These are phyloP conservation scores for Colletotrichum tamarilloi DNA, from an alignment of 2,329 filamentous ascomycete species.

Conservation along the genomic window DNA sequence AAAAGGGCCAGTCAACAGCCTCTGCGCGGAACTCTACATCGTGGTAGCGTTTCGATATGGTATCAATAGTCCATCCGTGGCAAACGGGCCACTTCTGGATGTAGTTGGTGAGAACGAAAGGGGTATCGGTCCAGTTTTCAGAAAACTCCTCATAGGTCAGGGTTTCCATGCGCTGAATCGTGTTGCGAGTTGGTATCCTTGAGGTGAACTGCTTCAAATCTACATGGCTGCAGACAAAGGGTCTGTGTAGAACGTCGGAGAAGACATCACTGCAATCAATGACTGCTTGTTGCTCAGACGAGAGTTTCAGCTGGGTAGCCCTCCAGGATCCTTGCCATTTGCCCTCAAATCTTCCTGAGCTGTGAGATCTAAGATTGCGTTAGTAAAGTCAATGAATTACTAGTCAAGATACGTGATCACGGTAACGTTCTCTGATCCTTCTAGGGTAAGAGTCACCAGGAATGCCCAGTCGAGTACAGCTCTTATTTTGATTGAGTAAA, in stretches of 20 bases:
- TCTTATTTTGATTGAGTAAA: not conserved
- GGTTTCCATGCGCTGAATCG: constrained; percentile 76
- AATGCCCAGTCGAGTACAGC: not conserved
- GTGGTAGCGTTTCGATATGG: constrained; percentile 72
- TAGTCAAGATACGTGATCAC: not conserved
- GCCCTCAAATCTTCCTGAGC: constrained; percentile 44
- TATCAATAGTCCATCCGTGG: constrained; percentile 77
- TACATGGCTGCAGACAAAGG: constrained; percentile 89
- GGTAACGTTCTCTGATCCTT: not conserved
- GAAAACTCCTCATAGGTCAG: constrained; percentile 81
- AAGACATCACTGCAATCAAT: constrained; percentile 84
- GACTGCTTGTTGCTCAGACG: constrained; percentile 59
- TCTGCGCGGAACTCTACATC: constrained; percentile 85
- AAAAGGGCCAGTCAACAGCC: constrained; percentile 90
- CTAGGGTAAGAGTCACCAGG: not conserved
- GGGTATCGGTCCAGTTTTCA: constrained; percentile 78
- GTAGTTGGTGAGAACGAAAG: constrained; percentile 87
- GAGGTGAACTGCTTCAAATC: constrained; percentile 72
- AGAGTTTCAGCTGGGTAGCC: constrained; percentile 76
- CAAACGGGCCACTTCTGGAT: constrained; percentile 86
- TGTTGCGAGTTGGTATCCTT: constrained; percentile 78
- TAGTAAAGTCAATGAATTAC: constrained; percentile 10
- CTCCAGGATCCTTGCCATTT: constrained; percentile 88
- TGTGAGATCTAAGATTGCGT: constrained; percentile 28
- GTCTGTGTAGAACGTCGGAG: constrained; percentile 89